Evolutionary conservation across 805 yeast genomes (phyloP), one percentile per base, ranked within the genome.

Genomic region (Cyberlindnera subsufficiens): DNA sequence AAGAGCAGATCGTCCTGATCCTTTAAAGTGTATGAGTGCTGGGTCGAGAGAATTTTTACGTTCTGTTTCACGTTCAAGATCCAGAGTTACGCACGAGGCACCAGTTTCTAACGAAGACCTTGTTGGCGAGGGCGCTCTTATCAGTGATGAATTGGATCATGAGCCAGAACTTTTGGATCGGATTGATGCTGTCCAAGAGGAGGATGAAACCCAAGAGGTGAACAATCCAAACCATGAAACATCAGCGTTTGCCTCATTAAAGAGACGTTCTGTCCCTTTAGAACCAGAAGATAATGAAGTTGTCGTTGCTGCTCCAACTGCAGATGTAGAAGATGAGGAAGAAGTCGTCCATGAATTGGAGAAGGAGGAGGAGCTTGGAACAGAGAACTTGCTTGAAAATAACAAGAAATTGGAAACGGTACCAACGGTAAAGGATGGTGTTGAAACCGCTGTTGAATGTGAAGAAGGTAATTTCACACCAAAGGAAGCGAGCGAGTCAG

Each of bases 31-130:
- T 15, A 66, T 64, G 32, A 55, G 63, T 4, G 66, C 62, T 10
- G 50, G 53, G 1, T 55, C 60, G 1, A 51, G 41, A 31, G 71
- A 76, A 46, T 83, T 80, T 55, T 66, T 83, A 49, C 72, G 89
- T 51, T 75, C 84, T 1, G 77, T 80, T 36, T 80, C 86, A 1
- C 68, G 85, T 59, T 78, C 85, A 1, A 67, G 85, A 54, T 76
- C 84, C 7, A 69, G 84, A 59, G 68, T 66, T 22, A 39, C 64
- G 5, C 53, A 58, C 39, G 68, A 65, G 44, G 50, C 59, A 20
- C 56, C 56, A 15, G 66, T 67, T 15, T 55, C 60, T 15, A 58
- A 69, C n/a, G 55, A 58, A 2, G 78, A 71, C 36, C 66, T 79
- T 49, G 72, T 67, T 30, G 62, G 69, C 42, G 84, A 76, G 52